phyloP scores from a whole-genome alignment of 129 eudicot species.

The Escallonia herrerae region DNA sequence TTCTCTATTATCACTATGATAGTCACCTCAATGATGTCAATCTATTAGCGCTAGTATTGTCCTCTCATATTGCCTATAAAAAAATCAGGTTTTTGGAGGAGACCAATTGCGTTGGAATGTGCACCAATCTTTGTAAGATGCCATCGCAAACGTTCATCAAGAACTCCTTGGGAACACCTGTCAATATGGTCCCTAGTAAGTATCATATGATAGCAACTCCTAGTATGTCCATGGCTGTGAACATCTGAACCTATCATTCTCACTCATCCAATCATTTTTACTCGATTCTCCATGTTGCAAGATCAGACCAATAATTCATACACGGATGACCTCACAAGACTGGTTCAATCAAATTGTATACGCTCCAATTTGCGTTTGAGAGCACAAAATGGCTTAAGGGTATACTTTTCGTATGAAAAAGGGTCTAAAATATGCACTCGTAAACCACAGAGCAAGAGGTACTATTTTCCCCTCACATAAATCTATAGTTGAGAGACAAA shows the following conservation, averaged over 20 bases:
- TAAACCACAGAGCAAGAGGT: too few species aligned
- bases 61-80: constrained; percentile 5
- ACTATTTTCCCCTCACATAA: background rate
- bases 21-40: constrained; percentile 6
- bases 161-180: constrained; percentile 65
- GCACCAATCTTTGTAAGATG: constrained; percentile 91
- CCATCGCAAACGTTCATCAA: constrained; percentile 87
- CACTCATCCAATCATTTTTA: background rate
- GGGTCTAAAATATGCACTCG: too few species aligned
- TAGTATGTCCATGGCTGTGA: background rate
- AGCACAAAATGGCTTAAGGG: too few species aligned
- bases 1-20: background rate
- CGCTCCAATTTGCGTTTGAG: too few species aligned
- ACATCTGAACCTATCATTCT: background rate
- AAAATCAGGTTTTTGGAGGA: constrained; percentile 66
- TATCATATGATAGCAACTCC: background rate
- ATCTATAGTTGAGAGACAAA: constrained; percentile 16
- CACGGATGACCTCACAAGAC: too few species aligned
- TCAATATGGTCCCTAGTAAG: constrained; percentile 96
- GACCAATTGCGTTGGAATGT: constrained; percentile 86
- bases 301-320: too few species aligned
- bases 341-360: too few species aligned
- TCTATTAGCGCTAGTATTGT: constrained; percentile 3
- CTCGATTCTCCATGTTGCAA: background rate
- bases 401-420: too few species aligned